phyloP scores from a whole-genome alignment of 23 red algal species.

The Gracilariopsis chorda region DNA sequence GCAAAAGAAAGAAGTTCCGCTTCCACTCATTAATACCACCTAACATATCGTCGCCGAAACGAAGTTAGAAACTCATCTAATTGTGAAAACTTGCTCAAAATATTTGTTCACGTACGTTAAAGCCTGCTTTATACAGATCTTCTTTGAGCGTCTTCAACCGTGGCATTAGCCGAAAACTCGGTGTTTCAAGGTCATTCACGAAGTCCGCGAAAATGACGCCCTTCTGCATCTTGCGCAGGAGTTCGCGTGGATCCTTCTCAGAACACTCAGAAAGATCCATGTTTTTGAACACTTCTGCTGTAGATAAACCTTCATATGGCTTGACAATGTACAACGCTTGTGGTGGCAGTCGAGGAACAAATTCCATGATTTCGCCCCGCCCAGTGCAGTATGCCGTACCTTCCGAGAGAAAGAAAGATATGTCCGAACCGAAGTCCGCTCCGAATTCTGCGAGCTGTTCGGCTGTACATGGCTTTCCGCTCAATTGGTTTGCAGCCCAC shows the following conservation, averaged over 20 bases:
- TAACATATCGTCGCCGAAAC: not conserved
- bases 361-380: constrained; percentile 67
- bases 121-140: constrained; percentile 65
- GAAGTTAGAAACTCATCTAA: not conserved
- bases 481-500: constrained; percentile 88
- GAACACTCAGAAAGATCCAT: constrained; percentile 59
- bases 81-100: not conserved
- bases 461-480: constrained; percentile 49
- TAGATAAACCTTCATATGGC: constrained; percentile 73
- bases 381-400: constrained; percentile 96
- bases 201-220: constrained; percentile 59
- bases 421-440: constrained; percentile 85
- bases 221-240: constrained; percentile 58
- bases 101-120: constrained; percentile 53
- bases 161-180: constrained; percentile 81
- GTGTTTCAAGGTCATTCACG: constrained; percentile 93
- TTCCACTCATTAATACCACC: constrained; percentile 96
- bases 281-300: constrained; percentile 67
- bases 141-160: constrained; percentile 68
- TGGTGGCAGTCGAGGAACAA: constrained; percentile 48
- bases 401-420: constrained; percentile 92
- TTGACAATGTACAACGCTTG: constrained; percentile 90
- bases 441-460: constrained; percentile 76
- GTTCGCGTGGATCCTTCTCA: constrained; percentile 33
- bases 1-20: constrained; percentile 95